phyloP scores from a whole-genome alignment of 148 eudicot species.

The Camellia japonica region DNA sequence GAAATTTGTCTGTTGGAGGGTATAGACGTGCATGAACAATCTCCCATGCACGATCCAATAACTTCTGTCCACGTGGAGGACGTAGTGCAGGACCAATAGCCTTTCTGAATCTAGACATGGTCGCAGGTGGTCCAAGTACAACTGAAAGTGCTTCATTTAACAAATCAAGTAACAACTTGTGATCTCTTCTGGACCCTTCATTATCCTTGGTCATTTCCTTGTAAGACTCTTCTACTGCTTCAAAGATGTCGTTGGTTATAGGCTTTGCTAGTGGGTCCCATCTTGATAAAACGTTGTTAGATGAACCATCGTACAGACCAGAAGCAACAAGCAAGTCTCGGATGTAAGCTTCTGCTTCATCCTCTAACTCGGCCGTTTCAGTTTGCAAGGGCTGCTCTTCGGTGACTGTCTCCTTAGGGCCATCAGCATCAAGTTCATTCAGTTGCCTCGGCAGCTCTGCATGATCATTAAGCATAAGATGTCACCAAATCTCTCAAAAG shows the following conservation, averaged over 20 bases:
- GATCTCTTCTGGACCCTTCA: slow-evolving; percentile 37
- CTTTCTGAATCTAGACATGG: slow-evolving; percentile 47
- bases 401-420: slow-evolving; percentile 43
- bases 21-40: slow-evolving; percentile 43
- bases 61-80: slow-evolving; percentile 52
- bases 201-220: slow-evolving; percentile 26
- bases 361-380: slow-evolving; percentile 54
- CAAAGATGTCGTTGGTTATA: slow-evolving; percentile 53
- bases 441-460: slow-evolving; percentile 76
- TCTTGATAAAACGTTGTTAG: slow-evolving; percentile 45
- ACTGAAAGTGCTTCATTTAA: slow-evolving; percentile 67
- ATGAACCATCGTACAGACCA: slow-evolving; percentile 62
- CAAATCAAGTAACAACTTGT: slow-evolving; percentile 64
- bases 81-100: slow-evolving; percentile 27
- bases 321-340: slow-evolving; percentile 73
- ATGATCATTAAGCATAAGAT: background rate
- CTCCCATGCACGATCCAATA: slow-evolving; percentile 64
- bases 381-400: slow-evolving; percentile 51
- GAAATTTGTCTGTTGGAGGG: slow-evolving; percentile 40
- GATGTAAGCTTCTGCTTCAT: slow-evolving; percentile 67
- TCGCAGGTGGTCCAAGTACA: slow-evolving; percentile 53
- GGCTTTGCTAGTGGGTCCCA: slow-evolving; percentile 73
- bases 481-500: background rate
- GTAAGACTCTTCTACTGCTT: slow-evolving; percentile 71
- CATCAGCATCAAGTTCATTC: slow-evolving; percentile 61